Base-by-base conservation (phyloP, 331 rosid species). In the Quercus lobata region DNA sequence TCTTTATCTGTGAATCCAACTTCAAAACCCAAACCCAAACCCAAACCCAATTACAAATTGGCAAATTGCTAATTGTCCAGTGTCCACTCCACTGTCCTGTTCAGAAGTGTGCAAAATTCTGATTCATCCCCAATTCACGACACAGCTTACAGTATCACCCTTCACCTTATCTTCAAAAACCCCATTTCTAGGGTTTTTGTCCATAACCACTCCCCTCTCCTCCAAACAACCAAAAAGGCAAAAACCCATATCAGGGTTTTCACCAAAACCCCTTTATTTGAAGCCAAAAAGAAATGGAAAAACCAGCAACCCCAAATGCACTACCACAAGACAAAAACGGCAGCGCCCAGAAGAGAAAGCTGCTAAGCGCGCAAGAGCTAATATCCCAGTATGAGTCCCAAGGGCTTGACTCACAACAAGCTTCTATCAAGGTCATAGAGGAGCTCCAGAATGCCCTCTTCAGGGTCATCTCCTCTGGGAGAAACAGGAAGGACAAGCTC, bases 401-500 rank as follows among this genome's bases (percentile, higher is more conserved):
- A 61, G 98, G 99, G 5, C 84, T 93, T 41, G 92, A 86, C 46
- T 69, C 89, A 10, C 80, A 82, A 0, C 89, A 89, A 22, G 99
- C 97, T n/a, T 90, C 97, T 4, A 41, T 87, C 21, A 95, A 89
- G 87, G 98, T 93, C 5, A 93, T 95, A 5, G 98, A 92, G 19
- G 99, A 95, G 87, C 93, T 95, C 22, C 97, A 95, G 79, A 80
- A 78, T 9, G 93, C 99, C 2, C 84, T 95, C 29, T 88, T 89
- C 60, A 80, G 88, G 56, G 87, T 93, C 15, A 87, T 91, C 69
- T 81, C 96, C 44, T 91, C 99, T 11, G 86, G 91, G 4, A 88
- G 88, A 74, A 97, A 91, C 61, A 91, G 75, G 73, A 88, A 90
- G 32, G 97, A 88, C 44, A 89, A 73, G 87, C 32, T 86, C 2